Evolutionary conservation across 805 yeast species (phyloP).

Genomic region (Metahyphopichia silvanorum): DNA sequence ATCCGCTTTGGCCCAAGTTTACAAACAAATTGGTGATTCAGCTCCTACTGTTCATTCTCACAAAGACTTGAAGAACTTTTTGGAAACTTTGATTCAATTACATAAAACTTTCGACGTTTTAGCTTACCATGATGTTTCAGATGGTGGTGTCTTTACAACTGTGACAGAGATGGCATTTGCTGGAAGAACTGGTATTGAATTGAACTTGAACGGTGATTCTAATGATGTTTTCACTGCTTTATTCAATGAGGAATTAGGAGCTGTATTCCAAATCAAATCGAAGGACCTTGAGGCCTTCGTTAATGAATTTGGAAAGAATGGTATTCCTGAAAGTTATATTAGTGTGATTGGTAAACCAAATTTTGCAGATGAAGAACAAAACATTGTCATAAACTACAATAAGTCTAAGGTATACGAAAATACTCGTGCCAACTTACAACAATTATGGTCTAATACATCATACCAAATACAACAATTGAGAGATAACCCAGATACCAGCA

Average conservation of each 20-base stretch:
- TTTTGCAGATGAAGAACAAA: conserved; percentile 47
- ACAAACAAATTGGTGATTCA: conserved; percentile 76
- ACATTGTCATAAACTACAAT: conserved; percentile 46
- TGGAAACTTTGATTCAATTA: conserved; percentile 64
- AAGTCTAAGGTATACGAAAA: conserved; percentile 45
- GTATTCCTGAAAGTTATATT: conserved; percentile 52
- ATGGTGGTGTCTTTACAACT: conserved; percentile 90
- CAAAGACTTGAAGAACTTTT: conserved; percentile 60
- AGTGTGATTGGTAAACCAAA: conserved; percentile 69
- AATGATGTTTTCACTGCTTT: conserved; percentile 52
- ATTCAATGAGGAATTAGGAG: conserved; percentile 94
- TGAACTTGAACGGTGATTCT: conserved; percentile 38
- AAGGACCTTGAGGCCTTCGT: conserved; percentile 54
- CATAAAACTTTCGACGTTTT: conserved; percentile 66
- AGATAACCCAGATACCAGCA: conserved; percentile 90
- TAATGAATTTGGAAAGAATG: conserved; percentile 52
- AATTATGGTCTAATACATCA: conserved; percentile 84
- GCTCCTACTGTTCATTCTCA: conserved; percentile 82
- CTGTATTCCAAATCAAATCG: conserved; percentile 81
- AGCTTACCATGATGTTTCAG: conserved; percentile 94
- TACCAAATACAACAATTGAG: conserved; percentile 86
- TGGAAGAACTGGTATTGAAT: conserved; percentile 77
- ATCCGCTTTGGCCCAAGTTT: conserved; percentile 92
- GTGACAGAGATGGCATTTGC: conserved; percentile 96
- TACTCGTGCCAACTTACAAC: conserved; percentile 71